Conservation (phyloP, 129 eudicot species). For the Artemisia tridentata region DNA sequence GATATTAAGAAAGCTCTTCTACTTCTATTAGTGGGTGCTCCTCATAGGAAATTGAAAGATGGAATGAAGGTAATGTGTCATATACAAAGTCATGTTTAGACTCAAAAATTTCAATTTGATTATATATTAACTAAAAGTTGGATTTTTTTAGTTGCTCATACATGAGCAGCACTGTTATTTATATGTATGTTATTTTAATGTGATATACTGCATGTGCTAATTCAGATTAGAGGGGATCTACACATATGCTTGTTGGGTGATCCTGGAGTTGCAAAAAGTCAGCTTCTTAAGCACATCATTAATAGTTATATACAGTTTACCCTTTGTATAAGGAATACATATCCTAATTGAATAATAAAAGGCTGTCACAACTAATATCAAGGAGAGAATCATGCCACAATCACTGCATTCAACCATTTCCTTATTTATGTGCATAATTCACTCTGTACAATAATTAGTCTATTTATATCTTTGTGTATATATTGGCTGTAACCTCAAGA, state of each 20-base stretch:
- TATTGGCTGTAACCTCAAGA: too few relatives aligned
- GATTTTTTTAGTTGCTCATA: neutral
- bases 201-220: constrained; percentile 8
- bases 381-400: too few relatives aligned
- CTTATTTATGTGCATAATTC: too few relatives aligned
- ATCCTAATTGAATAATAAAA: too few relatives aligned
- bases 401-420: too few relatives aligned
- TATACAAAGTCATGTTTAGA: neutral
- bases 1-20: constrained; percentile 96
- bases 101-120: neutral
- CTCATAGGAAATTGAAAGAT: constrained; percentile 84
- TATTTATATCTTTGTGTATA: too few relatives aligned
- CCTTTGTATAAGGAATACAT: too few relatives aligned
- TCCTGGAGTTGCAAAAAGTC: constrained; percentile 99
- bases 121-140: constrained; percentile 4
- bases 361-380: too few relatives aligned
- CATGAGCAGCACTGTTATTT: neutral
- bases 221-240: constrained; percentile 95
- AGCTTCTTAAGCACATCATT: constrained; percentile 93
- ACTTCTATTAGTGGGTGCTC: constrained; percentile 93
- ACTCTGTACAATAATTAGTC: too few relatives aligned
- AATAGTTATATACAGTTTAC: too few relatives aligned
- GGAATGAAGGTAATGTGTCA: constrained; percentile 81
- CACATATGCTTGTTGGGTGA: constrained; percentile 98
- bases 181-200: neutral